These are phyloP conservation scores for Aspergillus incahuasiensis DNA, from an alignment of 495 filamentous ascomycete species.

Conservation along the genomic window DNA sequence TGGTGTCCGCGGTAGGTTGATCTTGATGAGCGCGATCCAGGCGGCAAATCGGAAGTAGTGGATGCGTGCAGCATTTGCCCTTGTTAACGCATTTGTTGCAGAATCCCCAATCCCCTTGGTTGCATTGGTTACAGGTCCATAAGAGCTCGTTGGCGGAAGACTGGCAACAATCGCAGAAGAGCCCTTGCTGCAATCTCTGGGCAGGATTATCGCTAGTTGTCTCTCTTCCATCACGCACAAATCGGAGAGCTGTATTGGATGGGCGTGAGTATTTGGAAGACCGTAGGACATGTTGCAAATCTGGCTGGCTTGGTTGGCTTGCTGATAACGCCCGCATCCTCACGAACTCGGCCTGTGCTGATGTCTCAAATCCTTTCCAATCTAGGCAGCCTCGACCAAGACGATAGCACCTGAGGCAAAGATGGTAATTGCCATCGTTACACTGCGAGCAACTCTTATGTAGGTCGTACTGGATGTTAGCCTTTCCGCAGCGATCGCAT, in stretches of 20 bases:
- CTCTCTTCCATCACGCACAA: conserved; percentile 23
- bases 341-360: conserved; percentile 56
- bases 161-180: conserved; percentile 75
- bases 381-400: conserved; percentile 65
- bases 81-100: conserved; percentile 78
- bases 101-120: conserved; percentile 89
- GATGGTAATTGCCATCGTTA: conserved; percentile 62
- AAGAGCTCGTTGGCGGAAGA: conserved; percentile 69
- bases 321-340: conserved; percentile 36
- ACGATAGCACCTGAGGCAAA: conserved; percentile 77
- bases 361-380: conserved; percentile 72
- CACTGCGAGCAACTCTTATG: conserved; percentile 75
- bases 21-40: conserved; percentile 19
- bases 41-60: conserved; percentile 62
- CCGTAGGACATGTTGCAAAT: conserved; percentile 60
- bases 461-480: conserved; percentile 71
- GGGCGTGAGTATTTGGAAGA: conserved; percentile 65
- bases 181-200: conserved; percentile 65
- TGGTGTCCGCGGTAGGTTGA: neutral
- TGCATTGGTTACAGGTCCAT: conserved; percentile 80
- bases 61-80: conserved; percentile 71
- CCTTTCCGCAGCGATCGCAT: conserved; percentile 62
- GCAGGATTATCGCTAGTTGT: conserved; percentile 62
- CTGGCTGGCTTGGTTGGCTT: conserved; percentile 37
- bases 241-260: conserved; percentile 24